Evolutionary conservation across 371 early-diverging fungal genomes (phyloP), one percentile per base, ranked within the genome.

Genomic region (Blakeslea trispora): DNA sequence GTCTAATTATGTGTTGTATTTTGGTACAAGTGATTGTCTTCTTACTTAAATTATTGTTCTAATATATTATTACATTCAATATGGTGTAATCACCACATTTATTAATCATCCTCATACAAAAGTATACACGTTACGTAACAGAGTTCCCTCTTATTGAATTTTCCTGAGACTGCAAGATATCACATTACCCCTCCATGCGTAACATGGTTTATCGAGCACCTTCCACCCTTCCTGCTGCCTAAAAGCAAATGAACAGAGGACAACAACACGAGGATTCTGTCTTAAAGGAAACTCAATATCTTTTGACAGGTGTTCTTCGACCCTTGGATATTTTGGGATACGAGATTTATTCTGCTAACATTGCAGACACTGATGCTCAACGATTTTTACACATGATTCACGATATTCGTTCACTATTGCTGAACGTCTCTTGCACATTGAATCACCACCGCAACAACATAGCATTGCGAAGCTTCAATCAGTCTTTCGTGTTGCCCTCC

Each of bases 111-210:
- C n/a, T n/a, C n/a, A n/a, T n/a, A n/a, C n/a, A n/a, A n/a, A n/a
- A n/a, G n/a, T n/a, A n/a, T n/a, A n/a, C n/a, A n/a, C n/a, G n/a
- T n/a, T n/a, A n/a, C n/a, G n/a, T n/a, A n/a, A n/a, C n/a, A n/a
- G n/a, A n/a, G n/a, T n/a, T n/a, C n/a, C n/a, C n/a, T n/a, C n/a
- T n/a, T n/a, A n/a, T n/a, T n/a, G n/a, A n/a, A n/a, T n/a, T n/a
- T n/a, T n/a, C n/a, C n/a, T n/a, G n/a, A n/a, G n/a, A n/a, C n/a
- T n/a, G n/a, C n/a, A n/a, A n/a, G n/a, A n/a, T n/a, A n/a, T n/a
- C n/a, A n/a, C n/a, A n/a, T n/a, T 58, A 64, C 41, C 55, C 64
- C 19, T 50, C 55, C 6, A 37, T 64, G 10, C 40, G 50, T 17
- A 28, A 45, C 5, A 2, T 64, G 1, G 52, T 50, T 8, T 55